Base-by-base conservation (phyloP, 441 rosid genomes). In the Aquilaria agallochum region DNA sequence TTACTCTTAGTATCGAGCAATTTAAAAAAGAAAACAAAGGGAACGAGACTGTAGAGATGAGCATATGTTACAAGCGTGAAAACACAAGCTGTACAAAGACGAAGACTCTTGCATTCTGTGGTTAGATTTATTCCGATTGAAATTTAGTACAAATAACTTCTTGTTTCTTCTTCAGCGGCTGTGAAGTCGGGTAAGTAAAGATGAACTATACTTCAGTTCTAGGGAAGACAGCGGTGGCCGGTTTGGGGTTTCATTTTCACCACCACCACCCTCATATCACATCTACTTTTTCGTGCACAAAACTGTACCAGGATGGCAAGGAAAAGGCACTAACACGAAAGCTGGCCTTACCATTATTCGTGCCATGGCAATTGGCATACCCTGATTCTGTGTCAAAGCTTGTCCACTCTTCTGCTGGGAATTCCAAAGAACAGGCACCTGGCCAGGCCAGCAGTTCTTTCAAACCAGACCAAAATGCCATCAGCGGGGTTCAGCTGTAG, bases 261-360 rank as follows among this genome's bases (percentile, higher is more conserved):
- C 45, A 53, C 74, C 78, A 63, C 56, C 78, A 52, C 48, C 52
- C 7, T 59, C 58, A 50, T 64, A 68, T 36, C 60, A 74, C 75
- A 69, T 56, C 67, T 67, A 58, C 1, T 75, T 70, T 70, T 56
- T 58, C 78, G 42, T 74, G 60, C 77, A 79, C 82, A 78, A 56
- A 72, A 72, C 62, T 59, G 50, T 57, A 61, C 53, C 55, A 5
- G 48, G 59, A 48, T 6, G 9, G 20, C 52, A 34, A 55, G 10
- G 60, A 34, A 11, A 49, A 65, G 32, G 31, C 50, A 44, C 55
- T 40, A 27, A 65, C 15, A 56, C 9, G 36, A 31, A 49, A 13
- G 30, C 27, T 12, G 31, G 30, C 68, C 30, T 50, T 55, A 49
- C 55, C 56, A 56, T 46, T 34, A 49, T 14, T 60, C 47, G 11